These are phyloP conservation scores for Xylaria sp. DNA, from an alignment of 2,329 filamentous ascomycete species.

Conservation along the genomic window DNA sequence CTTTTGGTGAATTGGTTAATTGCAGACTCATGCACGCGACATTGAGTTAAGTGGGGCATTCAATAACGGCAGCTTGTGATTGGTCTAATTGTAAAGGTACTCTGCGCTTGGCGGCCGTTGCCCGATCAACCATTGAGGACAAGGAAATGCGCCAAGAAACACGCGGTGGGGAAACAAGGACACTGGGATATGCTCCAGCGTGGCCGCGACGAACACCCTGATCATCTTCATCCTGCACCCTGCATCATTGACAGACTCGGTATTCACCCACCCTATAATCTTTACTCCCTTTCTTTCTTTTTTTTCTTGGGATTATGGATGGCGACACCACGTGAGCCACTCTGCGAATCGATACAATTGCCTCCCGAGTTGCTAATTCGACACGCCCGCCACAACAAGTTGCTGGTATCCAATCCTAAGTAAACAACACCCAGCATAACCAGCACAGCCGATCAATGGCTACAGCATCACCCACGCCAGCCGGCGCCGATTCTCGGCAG, in stretches of 20 bases:
- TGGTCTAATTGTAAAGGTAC: neutral
- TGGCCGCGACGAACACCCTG: conserved; percentile 36
- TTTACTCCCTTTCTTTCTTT: too few relatives aligned
- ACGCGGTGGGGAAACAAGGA: conserved; percentile 19
- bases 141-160: conserved; percentile 33
- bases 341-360: conserved; percentile 38
- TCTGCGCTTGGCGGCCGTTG: conserved; percentile 24
- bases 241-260: conserved; percentile 45
- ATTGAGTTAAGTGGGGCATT: too few relatives aligned
- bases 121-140: conserved; percentile 35
- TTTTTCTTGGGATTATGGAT: conserved; percentile 45
- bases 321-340: conserved; percentile 49
- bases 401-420: conserved; percentile 22
- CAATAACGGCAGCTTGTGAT: neutral
- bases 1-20: too few relatives aligned
- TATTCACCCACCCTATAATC: conserved; percentile 41
- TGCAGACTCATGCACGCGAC: too few relatives aligned
- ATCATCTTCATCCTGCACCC: conserved; percentile 40
- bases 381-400: conserved; percentile 32
- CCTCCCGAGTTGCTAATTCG: conserved; percentile 38
- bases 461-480: conserved; percentile 52
- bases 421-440: conserved; percentile 25
- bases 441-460: conserved; percentile 33
- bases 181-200: conserved; percentile 24
- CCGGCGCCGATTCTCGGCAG: conserved; percentile 52